Evolutionary conservation across 371 early-diverging fungal species (phyloP).

Genomic region (Parasitella parasitica): DNA sequence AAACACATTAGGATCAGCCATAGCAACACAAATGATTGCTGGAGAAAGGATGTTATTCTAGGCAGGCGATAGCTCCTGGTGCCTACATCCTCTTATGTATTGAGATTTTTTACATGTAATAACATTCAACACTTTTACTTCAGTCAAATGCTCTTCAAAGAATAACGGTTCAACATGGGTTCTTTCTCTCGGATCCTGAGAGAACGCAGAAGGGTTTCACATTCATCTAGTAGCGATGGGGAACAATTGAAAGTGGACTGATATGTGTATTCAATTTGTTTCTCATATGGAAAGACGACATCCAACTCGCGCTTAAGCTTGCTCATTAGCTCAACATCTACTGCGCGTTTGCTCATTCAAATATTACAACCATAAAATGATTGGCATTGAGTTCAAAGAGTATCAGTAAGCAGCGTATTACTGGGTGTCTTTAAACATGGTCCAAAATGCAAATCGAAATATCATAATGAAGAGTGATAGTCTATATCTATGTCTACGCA

Average conservation of each 20-base stretch:
- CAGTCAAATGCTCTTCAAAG: no score
- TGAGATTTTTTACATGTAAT: no score
- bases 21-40: no score
- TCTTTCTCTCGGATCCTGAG: not conserved
- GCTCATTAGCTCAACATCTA: not conserved
- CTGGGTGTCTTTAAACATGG: not conserved
- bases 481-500: no score
- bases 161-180: not conserved
- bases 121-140: no score
- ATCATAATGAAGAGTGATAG: no score
- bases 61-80: no score
- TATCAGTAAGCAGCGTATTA: not conserved
- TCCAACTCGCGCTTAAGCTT: not conserved
- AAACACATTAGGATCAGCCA: no score
- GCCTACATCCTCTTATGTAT: no score
- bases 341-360: no score
- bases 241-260: not conserved
- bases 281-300: not conserved
- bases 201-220: not conserved
- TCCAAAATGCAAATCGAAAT: not conserved
- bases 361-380: not conserved
- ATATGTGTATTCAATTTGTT: not conserved
- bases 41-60: no score
- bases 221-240: not conserved
- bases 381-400: not conserved